Conservation (phyloP, 768 basidiomycete genomes). For the Psilocybe subaeruginosa region DNA sequence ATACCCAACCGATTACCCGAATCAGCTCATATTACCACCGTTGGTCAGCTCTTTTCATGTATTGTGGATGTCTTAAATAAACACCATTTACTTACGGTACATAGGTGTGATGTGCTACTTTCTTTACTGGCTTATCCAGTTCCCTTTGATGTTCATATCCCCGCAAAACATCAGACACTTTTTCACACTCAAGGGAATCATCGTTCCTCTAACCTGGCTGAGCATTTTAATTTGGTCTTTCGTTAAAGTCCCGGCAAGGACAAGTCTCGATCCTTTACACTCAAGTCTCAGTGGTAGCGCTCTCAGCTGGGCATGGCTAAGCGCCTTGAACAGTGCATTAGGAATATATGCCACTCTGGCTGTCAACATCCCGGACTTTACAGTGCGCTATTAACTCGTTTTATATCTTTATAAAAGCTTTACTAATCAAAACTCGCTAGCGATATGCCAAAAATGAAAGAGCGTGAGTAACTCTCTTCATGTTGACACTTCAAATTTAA, state of each 20-base stretch:
- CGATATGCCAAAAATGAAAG: conserved; percentile 74
- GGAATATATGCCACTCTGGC: conserved; percentile 75
- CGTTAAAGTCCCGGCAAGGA: conserved; percentile 62
- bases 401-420: conserved; percentile 1
- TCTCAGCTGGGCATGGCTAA: conserved; percentile 80
- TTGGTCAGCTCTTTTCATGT: conserved; percentile 36
- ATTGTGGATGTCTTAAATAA: background rate
- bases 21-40: conserved; percentile 63
- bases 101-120: conserved; percentile 76
- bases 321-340: conserved; percentile 74
- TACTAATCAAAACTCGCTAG: conserved; percentile 27
- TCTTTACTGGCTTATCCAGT: conserved; percentile 76
- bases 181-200: conserved; percentile 69
- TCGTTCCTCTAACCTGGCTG: conserved; percentile 69
- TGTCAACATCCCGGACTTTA: conserved; percentile 88
- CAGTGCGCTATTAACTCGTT: conserved; percentile 30
- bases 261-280: conserved; percentile 58
- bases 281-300: conserved; percentile 53
- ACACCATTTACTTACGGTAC: background rate
- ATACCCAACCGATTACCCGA: conserved; percentile 67
- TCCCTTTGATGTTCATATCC: conserved; percentile 76
- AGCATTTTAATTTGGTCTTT: conserved; percentile 83
- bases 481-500: background rate
- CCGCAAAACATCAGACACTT: conserved; percentile 79
- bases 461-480: conserved; percentile 44